phyloP scores from a whole-genome alignment of 176 grass and related monocot genomes.

The Bromus sterilis region DNA sequence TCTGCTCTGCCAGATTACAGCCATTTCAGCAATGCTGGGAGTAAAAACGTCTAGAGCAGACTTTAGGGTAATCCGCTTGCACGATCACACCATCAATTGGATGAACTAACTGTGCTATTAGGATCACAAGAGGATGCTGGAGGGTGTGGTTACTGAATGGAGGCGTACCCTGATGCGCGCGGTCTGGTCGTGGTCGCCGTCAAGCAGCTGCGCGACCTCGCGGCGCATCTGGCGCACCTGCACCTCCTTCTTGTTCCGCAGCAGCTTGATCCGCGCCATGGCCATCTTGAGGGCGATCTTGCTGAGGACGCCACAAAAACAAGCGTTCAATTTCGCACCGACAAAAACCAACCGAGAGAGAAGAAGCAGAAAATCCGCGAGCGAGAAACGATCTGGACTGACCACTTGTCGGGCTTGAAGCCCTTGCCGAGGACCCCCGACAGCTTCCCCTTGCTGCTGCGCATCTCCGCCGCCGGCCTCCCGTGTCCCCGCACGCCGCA shows the following conservation, averaged over 20 bases:
- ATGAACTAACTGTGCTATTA: background rate
- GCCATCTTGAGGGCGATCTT: conserved; percentile 84
- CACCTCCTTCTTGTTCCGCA: conserved; percentile 73
- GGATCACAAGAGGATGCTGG: background rate
- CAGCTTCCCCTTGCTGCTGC: conserved; percentile 47
- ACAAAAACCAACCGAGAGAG: background rate
- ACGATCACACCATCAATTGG: background rate
- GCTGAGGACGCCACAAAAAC: conserved; percentile 30
- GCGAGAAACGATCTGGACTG: conserved; percentile 1
- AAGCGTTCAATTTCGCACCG: background rate
- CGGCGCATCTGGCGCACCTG: conserved; percentile 59
- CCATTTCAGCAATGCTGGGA: background rate
- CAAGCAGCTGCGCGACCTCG: conserved; percentile 82
- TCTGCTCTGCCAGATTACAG: background rate
- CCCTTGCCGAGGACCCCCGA: conserved; percentile 80
- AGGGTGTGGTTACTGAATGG: background rate
- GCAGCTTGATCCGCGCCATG: conserved; percentile 81
- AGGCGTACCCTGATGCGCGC: conserved; percentile 67
- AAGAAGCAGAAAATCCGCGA: too few species aligned
- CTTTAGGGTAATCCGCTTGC: background rate
- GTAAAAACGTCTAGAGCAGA: background rate
- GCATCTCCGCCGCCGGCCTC: conserved; percentile 22
- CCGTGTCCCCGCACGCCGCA: background rate
- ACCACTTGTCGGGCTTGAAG: conserved; percentile 97
- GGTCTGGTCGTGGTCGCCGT: conserved; percentile 70